Conservation (phyloP, 169 alveolate species). For the Cystoisospora suis region DNA sequence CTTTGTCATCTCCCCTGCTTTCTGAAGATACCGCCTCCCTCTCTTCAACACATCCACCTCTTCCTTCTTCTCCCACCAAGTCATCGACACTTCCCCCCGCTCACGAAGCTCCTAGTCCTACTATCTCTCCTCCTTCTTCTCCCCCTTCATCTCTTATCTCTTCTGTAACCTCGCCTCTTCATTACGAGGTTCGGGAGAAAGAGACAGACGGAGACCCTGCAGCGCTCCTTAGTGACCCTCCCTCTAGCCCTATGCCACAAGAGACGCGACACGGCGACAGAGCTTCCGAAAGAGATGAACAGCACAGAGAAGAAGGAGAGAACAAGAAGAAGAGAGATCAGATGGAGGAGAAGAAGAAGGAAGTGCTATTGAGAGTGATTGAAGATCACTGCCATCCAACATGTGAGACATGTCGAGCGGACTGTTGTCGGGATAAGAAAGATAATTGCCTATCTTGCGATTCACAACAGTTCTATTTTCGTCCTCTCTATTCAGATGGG, state of each 20-base stretch:
- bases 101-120: no score
- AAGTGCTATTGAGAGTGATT: no score
- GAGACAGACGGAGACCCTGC: no score
- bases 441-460: slow-evolving; percentile 63
- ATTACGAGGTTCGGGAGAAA: background rate
- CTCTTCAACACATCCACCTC: background rate
- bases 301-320: background rate
- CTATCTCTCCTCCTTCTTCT: background rate
- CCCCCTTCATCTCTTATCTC: background rate
- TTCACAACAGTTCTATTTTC: background rate
- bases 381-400: slow-evolving; percentile 55
- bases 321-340: background rate
- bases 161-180: background rate
- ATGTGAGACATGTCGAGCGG: slow-evolving; percentile 51
- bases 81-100: background rate
- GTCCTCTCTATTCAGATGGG: slow-evolving; percentile 49
- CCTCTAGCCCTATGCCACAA: background rate
- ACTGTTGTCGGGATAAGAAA: slow-evolving; percentile 45
- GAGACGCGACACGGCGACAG: background rate
- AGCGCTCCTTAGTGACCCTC: no score
- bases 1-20: no score
- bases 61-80: background rate
- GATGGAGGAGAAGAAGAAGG: background rate
- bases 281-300: background rate
- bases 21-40: no score